phyloP scores from a whole-genome alignment of 495 filamentous ascomycete species.

The Rhizodiscina lignyota region DNA sequence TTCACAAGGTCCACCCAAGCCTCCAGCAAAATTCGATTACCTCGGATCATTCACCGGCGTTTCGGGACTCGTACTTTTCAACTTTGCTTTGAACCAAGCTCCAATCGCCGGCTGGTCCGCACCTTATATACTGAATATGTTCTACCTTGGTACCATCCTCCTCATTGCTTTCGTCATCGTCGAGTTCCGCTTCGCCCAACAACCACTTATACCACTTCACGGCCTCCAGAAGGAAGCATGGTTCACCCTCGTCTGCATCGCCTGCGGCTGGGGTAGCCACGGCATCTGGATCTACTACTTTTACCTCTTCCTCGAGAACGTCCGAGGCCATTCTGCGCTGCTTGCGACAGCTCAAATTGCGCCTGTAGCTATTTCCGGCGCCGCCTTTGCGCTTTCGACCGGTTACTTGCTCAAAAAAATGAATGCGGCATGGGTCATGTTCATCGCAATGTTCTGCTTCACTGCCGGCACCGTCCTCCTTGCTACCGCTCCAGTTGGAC shows the following conservation, averaged over 20 bases:
- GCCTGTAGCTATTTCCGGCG: conserved; percentile 24
- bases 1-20: too few species aligned
- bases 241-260: conserved; percentile 29
- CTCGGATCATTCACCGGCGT: conserved; percentile 14
- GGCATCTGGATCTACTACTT: conserved; percentile 34
- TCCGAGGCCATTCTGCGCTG: conserved; percentile 22
- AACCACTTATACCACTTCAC: conserved; percentile 30
- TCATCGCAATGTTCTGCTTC: conserved; percentile 29
- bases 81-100: conserved; percentile 35
- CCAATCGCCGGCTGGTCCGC: conserved; percentile 27
- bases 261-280: conserved; percentile 30
- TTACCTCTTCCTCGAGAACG: conserved; percentile 23
- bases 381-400: conserved; percentile 25
- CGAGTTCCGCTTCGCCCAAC: conserved; percentile 20
- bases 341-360: conserved; percentile 21
- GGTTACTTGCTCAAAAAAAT: conserved; percentile 25
- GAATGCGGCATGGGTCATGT: conserved; percentile 29
- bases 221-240: conserved; percentile 23
- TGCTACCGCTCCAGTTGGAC: conserved; percentile 27
- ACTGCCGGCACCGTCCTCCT: conserved; percentile 24
- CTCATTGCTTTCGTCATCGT: conserved; percentile 24
- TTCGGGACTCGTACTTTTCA: conserved; percentile 25
- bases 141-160: conserved; percentile 28
- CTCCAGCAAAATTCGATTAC: conserved; percentile 9
- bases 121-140: conserved; percentile 28